Evolutionary conservation across 2,329 filamentous ascomycete species (phyloP).

Genomic region (Fusarium sp.): DNA sequence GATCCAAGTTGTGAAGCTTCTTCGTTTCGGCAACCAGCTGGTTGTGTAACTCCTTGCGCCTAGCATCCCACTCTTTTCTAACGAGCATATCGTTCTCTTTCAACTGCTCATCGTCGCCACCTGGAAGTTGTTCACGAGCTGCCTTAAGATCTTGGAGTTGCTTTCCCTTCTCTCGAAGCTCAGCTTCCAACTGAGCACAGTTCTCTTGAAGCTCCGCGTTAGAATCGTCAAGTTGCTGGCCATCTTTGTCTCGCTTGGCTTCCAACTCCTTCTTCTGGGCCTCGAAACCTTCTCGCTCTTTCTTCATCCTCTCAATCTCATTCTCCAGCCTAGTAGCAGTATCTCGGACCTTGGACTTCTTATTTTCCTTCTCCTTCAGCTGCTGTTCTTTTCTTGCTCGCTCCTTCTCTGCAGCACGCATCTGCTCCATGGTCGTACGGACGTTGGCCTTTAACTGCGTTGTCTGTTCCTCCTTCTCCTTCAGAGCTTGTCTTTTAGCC

Average conservation of each 20-base stretch:
- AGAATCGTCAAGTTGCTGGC: constrained; percentile 65
- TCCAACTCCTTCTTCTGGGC: constrained; percentile 66
- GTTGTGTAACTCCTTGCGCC: constrained; percentile 66
- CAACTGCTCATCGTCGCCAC: constrained; percentile 71
- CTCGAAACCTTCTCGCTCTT: constrained; percentile 67
- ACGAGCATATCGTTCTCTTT: constrained; percentile 65
- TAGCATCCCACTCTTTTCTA: constrained; percentile 68
- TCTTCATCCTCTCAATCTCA: constrained; percentile 71
- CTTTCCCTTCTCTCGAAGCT: constrained; percentile 75
- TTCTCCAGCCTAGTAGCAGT: constrained; percentile 77
- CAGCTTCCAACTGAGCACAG: constrained; percentile 75
- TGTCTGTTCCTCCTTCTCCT: constrained; percentile 92
- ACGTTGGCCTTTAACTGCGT: constrained; percentile 86
- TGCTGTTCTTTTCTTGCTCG: constrained; percentile 82
- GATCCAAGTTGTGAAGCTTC: constrained; percentile 61
- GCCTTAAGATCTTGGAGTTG: constrained; percentile 81
- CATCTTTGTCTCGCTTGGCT: constrained; percentile 64
- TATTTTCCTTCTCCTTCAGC: constrained; percentile 76
- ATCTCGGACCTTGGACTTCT: constrained; percentile 77
- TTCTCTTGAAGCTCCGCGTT: constrained; percentile 75
- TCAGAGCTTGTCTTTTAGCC: constrained; percentile 79
- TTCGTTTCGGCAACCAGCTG: constrained; percentile 63
- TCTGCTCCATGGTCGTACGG: constrained; percentile 82
- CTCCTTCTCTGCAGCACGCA: constrained; percentile 83
- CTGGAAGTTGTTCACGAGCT: constrained; percentile 73